Conservation (phyloP, 1,284 basidiomycete genomes). For the Fomitopsis schrenkii region DNA sequence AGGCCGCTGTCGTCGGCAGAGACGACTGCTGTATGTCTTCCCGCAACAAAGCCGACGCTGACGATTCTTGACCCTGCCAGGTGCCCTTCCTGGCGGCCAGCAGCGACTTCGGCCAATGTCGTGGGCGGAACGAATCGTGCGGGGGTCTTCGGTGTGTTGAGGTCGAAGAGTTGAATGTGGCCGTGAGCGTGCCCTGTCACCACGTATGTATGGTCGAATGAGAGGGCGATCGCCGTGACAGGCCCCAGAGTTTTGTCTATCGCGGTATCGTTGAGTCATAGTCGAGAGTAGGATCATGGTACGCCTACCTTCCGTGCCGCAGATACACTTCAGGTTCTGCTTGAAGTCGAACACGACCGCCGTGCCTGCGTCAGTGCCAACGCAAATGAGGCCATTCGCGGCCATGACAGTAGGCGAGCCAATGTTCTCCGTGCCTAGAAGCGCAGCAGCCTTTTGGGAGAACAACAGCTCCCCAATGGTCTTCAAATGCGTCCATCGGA, state of each 20-base stretch:
- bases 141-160: slow-evolving; percentile 65
- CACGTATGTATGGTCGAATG: slow-evolving; percentile 91
- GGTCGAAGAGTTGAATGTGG: slow-evolving; percentile 84
- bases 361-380: slow-evolving; percentile 81
- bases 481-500: slow-evolving; percentile 77
- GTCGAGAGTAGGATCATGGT: slow-evolving; percentile 20
- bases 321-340: slow-evolving; percentile 78
- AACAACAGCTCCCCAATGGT: slow-evolving; percentile 53
- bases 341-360: slow-evolving; percentile 88
- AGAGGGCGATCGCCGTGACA: slow-evolving; percentile 90
- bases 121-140: slow-evolving; percentile 75
- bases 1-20: slow-evolving; percentile 90
- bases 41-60: slow-evolving; percentile 88
- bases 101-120: slow-evolving; percentile 57
- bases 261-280: slow-evolving; percentile 1
- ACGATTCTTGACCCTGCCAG: slow-evolving; percentile 82
- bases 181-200: slow-evolving; percentile 88
- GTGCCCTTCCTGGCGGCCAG: slow-evolving; percentile 93
- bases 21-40: slow-evolving; percentile 90
- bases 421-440: slow-evolving; percentile 52
- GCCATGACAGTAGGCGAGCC: slow-evolving; percentile 80
- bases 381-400: slow-evolving; percentile 85
- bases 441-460: slow-evolving; percentile 56
- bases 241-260: slow-evolving; percentile 63
- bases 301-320: slow-evolving; percentile 70